Percentiles rank a stretch among this genome's conserved stretches.
phyloP scores from a whole-genome alignment of 352 stramenopile genomes.

The Phytopythium helicoides region DNA sequence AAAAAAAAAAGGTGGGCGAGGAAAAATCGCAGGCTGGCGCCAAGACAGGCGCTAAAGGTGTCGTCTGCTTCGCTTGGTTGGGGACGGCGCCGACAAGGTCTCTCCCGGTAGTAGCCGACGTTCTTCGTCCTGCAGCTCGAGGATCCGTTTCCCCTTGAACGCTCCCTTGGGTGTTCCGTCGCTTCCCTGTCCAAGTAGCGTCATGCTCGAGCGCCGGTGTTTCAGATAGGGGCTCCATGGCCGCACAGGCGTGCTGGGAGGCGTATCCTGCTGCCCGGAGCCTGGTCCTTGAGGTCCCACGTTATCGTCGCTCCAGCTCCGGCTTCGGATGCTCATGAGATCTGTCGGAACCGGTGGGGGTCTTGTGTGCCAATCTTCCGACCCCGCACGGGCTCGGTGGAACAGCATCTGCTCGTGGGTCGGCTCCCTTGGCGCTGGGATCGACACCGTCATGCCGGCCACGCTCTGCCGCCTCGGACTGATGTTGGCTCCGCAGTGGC shows the following conservation, averaged over 20 bases:
- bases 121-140: conserved; percentile 78
- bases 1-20: no score
- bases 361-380: conserved; percentile 37
- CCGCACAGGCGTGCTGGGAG: background rate
- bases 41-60: conserved; percentile 17
- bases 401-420: background rate
- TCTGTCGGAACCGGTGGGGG: background rate
- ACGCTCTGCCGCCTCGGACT: conserved; percentile 58
- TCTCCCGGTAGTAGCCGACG: conserved; percentile 59
- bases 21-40: no score
- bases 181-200: conserved; percentile 19
- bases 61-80: conserved; percentile 54
- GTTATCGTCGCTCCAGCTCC: conserved; percentile 5
- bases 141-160: conserved; percentile 71
- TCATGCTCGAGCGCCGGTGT: background rate
- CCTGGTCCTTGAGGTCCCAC: background rate
- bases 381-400: conserved; percentile 9
- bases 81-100: conserved; percentile 31
- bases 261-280: background rate
- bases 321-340: background rate
- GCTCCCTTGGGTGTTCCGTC: conserved; percentile 24
- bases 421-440: background rate
- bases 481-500: conserved; percentile 55
- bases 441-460: conserved; percentile 10
- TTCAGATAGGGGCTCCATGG: conserved; percentile 6